These are phyloP conservation scores for Pleurotus djamor DNA, from an alignment of 768 basidiomycete genomes.

Conservation along the genomic window DNA sequence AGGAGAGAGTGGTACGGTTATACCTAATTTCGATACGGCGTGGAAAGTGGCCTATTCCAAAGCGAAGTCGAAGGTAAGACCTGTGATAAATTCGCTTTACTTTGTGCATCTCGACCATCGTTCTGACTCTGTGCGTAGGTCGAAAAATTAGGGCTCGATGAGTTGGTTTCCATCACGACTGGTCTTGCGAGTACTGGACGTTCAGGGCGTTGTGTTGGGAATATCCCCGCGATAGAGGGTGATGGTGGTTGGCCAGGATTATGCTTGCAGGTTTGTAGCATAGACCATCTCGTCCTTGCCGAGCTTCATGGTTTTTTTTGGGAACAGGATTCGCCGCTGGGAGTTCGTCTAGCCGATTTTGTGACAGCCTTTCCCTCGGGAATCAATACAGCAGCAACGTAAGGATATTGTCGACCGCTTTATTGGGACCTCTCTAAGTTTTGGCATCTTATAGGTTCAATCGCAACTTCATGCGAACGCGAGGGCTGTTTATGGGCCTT, in stretches of 20 bases:
- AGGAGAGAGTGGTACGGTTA: slow-evolving; percentile 12
- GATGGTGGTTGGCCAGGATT: slow-evolving; percentile 42
- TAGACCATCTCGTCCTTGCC: neutral
- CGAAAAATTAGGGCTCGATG: slow-evolving; percentile 34
- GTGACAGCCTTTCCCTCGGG: slow-evolving; percentile 66
- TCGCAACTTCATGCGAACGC: slow-evolving; percentile 69
- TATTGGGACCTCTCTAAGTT: neutral
- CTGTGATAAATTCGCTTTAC: neutral
- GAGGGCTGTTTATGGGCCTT: slow-evolving; percentile 76
- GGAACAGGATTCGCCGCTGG: slow-evolving; percentile 44
- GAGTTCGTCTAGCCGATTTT: slow-evolving; percentile 58
- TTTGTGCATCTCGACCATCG: neutral
- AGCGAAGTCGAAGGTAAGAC: slow-evolving; percentile 33
- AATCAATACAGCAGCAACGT: slow-evolving; percentile 66
- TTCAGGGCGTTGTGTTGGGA: slow-evolving; percentile 48
- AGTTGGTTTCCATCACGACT: slow-evolving; percentile 47
- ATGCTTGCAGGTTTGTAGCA: slow-evolving; percentile 41
- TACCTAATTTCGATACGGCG: slow-evolving; percentile 20
- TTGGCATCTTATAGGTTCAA: neutral
- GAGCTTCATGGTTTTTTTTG: neutral
- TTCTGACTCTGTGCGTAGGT: slow-evolving; percentile 18
- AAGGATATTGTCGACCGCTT: slow-evolving; percentile 14
- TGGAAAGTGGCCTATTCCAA: slow-evolving; percentile 44
- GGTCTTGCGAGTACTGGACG: slow-evolving; percentile 20
- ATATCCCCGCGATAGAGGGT: slow-evolving; percentile 31